phyloP scores from a whole-genome alignment of 495 filamentous ascomycete species.

The Daldinia caldariorum region DNA sequence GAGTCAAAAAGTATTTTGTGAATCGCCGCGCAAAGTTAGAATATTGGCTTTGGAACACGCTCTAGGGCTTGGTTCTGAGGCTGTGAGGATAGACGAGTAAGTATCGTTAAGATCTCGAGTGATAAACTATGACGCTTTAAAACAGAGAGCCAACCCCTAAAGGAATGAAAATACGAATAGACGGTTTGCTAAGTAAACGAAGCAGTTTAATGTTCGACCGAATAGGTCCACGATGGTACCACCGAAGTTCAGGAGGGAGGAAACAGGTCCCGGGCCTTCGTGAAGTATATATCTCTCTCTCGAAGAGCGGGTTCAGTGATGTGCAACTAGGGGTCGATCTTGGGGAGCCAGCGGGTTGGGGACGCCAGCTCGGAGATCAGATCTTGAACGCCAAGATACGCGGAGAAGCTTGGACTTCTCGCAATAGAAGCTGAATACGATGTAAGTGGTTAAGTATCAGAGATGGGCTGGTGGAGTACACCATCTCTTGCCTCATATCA shows the following conservation, averaged over 20 bases:
- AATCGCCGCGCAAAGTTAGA: neutral
- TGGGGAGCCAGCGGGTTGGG: conserved; percentile 40
- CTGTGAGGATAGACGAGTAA: neutral
- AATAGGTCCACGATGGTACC: conserved; percentile 18
- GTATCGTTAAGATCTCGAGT: neutral
- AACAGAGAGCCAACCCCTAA: conserved; percentile 37
- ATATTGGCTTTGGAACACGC: conserved; percentile 1
- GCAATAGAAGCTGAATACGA: conserved; percentile 39
- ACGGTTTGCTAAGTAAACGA: conserved; percentile 17
- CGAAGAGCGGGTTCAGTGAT: conserved; percentile 33
- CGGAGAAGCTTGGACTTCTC: conserved; percentile 34
- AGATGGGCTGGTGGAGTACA: conserved; percentile 40
- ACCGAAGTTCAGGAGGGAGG: neutral
- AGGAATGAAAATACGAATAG: conserved; percentile 13
- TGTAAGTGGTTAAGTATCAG: conserved; percentile 45
- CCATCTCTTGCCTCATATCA: conserved; percentile 41
- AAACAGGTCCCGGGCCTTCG: conserved; percentile 14
- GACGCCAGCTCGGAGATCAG: conserved; percentile 32
- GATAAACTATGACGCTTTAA: conserved; percentile 29
- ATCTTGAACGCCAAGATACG: conserved; percentile 42
- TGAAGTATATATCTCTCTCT: conserved; percentile 41
- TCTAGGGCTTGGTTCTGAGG: neutral
- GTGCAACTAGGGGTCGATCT: conserved; percentile 42
- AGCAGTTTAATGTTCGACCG: neutral
- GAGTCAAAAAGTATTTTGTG: neutral